Evolutionary conservation across 2,329 filamentous ascomycete genomes (phyloP), one percentile per base, ranked within the genome.

Genomic region (Gaeumannomyces tritici): DNA sequence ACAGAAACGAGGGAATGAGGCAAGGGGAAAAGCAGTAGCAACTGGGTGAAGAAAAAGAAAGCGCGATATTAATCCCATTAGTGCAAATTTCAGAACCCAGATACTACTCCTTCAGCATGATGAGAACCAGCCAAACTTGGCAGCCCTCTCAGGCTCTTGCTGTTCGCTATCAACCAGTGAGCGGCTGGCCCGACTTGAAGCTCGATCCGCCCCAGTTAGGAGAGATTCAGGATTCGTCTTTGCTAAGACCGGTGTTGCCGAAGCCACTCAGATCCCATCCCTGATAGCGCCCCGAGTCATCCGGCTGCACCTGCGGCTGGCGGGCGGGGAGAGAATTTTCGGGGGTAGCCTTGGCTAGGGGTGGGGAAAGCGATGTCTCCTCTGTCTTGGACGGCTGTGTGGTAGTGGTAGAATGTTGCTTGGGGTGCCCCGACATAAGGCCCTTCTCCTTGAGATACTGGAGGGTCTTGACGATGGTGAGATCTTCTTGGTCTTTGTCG

Each of bases 401-500:
- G 12, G 60, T 21, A 26, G 28, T 27, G 12, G 60, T 21, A 26
- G 29, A n/a, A 21, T 51, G 24, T n/a, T 51, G 47, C 47, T 29
- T 55, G 8, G 24, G 29, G 47, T 55, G n/a, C n/a, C n/a, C 31
- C n/a, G 60, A 56, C 72, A 84, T 77, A 60, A 82, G 71, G n/a
- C 83, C 83, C 70, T 80, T 84, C 57, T 85, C 78, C 66, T 84
- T 83, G 64, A 88, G 79, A 67, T 87, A 86, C 68, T 87, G 83
- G 65, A 89, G 85, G 7, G 84, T 85, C 71, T 86, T 83, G 61
- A 89, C 79, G 65, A 88, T 83, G 11, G 84, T 83, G 67, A 88
- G 76, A 69, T 89, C 86, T 68, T 88, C 84, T 70, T 88, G 84
- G 65, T 87, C 84, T 69, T 87, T 87, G 70, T 88, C 86, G 76